Evolutionary conservation across 352 stramenopile genomes (phyloP).

Genomic region (Peronospora destructor): DNA sequence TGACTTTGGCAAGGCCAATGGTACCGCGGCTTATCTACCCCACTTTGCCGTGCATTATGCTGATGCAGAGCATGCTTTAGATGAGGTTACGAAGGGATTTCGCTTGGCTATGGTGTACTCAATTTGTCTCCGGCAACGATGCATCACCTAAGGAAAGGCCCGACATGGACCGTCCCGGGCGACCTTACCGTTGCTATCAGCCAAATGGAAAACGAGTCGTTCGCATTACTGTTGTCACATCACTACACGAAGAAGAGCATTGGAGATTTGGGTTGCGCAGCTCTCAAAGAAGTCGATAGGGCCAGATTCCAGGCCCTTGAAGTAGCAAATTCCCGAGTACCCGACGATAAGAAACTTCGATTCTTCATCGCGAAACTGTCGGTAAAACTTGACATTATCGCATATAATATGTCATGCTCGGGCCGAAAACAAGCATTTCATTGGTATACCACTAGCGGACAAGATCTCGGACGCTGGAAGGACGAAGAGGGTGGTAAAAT

Average conservation of each 20-base stretch:
- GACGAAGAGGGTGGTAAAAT: background rate
- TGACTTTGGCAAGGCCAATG: slow-evolving; percentile 16
- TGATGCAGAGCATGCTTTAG: slow-evolving; percentile 15
- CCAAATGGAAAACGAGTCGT: too few species aligned
- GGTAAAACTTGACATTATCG: too few species aligned
- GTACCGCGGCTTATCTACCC: slow-evolving; percentile 2
- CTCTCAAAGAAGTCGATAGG: slow-evolving; percentile 4
- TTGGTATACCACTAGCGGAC: background rate
- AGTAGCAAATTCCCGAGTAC: background rate
- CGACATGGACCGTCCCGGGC: too few species aligned
- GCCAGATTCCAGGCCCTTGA: background rate
- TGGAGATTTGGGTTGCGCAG: too few species aligned
- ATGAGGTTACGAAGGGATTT: slow-evolving; percentile 15
- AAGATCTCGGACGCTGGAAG: background rate
- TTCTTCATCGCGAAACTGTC: too few species aligned
- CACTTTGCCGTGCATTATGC: slow-evolving; percentile 26
- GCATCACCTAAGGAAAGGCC: background rate
- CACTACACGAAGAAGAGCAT: too few species aligned
- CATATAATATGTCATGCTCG: background rate
- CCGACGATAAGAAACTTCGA: too few species aligned
- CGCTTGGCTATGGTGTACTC: slow-evolving; percentile 19
- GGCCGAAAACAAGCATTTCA: background rate
- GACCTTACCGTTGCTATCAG: background rate
- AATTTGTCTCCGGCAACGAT: slow-evolving; percentile 7
- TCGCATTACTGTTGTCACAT: too few species aligned